Base-by-base conservation (phyloP, 208 protist species). In the Phytomonas sp. region DNA sequence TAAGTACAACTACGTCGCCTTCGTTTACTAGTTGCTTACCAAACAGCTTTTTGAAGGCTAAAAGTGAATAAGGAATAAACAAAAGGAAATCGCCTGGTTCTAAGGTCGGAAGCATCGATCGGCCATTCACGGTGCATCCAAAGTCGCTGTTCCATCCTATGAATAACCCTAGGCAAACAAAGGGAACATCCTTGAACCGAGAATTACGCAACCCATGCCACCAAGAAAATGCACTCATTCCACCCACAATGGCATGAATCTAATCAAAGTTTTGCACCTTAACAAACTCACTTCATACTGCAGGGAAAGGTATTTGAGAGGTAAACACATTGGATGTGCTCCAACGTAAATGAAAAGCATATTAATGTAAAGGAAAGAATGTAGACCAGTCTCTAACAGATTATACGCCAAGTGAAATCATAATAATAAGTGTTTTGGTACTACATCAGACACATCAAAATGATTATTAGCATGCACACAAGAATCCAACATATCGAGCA, bases 21-120 rank as follows among this genome's bases (percentile, higher is more conserved):
- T 67, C 68, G 15, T 79, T 71, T 4, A 88, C 79, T n/a, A 88
- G 33, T 0, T 71, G 72, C 0, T 37, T 34, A 26, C 60, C 28
- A 59, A 85, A 77, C 63, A 79, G 73, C 20, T 37, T 53, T 6
- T 78, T 75, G 23, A 79, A 4, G 30, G 68, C 36, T 20, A 90
- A 71, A 0, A 91, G 23, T 23, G 75, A 66, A 61, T 87, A 91
- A 15, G 89, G 89, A n/a, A 85, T 31, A 56, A 90, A 91, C 0
- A 87, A 60, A 13, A 95, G 65, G 66, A 86, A 88, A 66, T 92
- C 86, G 9, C 82, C 78, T 31, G 86, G 87, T 17, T 70, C 30
- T 32, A 95, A 71, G 4, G 89, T 92, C 9, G 89, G 89, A 4
- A 84, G 61, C 89, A 95, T 95, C 0, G 88, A 96, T 17, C 76